These are phyloP conservation scores for Chalciporus sphaerocephalus DNA, from an alignment of 768 basidiomycete species.

Conservation along the genomic window DNA sequence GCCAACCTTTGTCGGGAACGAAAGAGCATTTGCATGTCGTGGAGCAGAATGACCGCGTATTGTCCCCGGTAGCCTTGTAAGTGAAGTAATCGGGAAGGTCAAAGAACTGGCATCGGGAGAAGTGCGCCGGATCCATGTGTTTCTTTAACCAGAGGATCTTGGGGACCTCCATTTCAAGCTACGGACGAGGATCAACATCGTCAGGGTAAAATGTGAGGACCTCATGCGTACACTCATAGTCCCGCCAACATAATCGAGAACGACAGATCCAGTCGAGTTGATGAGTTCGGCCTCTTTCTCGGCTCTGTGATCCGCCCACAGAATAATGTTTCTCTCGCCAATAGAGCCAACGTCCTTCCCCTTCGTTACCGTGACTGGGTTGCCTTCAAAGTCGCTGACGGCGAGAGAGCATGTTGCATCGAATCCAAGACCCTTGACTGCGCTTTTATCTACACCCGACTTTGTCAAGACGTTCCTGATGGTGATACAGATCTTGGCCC, in stretches of 20 bases:
- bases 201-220: background rate
- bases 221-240: constrained; percentile 75
- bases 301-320: constrained; percentile 98
- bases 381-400: constrained; percentile 69
- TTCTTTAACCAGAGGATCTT: constrained; percentile 96
- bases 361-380: constrained; percentile 70
- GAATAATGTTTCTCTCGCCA: constrained; percentile 77
- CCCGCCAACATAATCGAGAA: constrained; percentile 93
- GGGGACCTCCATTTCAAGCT: constrained; percentile 98
- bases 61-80: constrained; percentile 75
- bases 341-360: constrained; percentile 55
- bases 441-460: constrained; percentile 49
- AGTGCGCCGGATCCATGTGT: constrained; percentile 68
- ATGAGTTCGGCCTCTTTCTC: constrained; percentile 88
- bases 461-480: constrained; percentile 59
- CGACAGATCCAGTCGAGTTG: constrained; percentile 77
- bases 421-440: constrained; percentile 86
- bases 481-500: constrained; percentile 61
- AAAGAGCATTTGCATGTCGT: constrained; percentile 95
- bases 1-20: constrained; percentile 86
- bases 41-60: constrained; percentile 83
- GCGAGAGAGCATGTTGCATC: constrained; percentile 97
- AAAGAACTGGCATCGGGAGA: constrained; percentile 76
- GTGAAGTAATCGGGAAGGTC: constrained; percentile 96
- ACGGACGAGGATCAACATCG: constrained; percentile 7